phyloP scores from a whole-genome alignment of 768 basidiomycete species.

The Cystofilobasidium macerans region DNA sequence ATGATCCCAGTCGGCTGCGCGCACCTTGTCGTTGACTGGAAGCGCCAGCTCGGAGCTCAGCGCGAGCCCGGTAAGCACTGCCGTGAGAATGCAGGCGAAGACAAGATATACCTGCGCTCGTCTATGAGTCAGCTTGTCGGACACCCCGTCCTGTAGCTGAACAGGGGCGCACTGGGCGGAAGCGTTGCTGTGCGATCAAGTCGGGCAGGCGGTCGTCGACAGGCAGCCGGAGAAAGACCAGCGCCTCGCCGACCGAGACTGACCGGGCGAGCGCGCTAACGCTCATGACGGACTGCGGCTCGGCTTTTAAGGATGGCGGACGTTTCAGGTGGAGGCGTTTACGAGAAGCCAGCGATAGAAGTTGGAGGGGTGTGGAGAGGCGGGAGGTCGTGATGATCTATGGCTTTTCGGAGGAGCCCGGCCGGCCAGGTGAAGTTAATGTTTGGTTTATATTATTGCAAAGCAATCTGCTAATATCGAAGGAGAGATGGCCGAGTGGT shows the following conservation, averaged over 20 bases:
- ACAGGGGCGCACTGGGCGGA: not conserved
- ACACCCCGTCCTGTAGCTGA: not conserved
- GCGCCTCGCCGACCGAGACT: not conserved
- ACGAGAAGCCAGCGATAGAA: too few species aligned
- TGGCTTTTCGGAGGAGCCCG: too few species aligned
- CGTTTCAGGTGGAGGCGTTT: not conserved
- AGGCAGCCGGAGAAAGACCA: too few species aligned
- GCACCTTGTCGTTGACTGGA: conserved; percentile 4
- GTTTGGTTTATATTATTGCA: not conserved
- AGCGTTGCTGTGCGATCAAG: too few species aligned
- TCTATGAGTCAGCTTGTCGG: not conserved
- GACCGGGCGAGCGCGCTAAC: not conserved
- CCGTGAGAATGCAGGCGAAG: not conserved
- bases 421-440: too few species aligned
- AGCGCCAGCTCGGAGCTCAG: not conserved
- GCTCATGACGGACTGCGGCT: not conserved
- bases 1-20: not conserved
- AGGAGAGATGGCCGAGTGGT: conserved; percentile 10
- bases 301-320: too few species aligned
- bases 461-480: not conserved
- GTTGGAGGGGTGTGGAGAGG: too few species aligned
- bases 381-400: too few species aligned
- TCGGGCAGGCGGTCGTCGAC: too few species aligned
- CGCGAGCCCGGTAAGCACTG: not conserved
- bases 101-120: not conserved